Percentiles rank a stretch among this genome's conserved stretches.
Evolutionary conservation across 2,329 filamentous ascomycete genomes (phyloP).

Genomic region (Arthrobotrys entomopaga): DNA sequence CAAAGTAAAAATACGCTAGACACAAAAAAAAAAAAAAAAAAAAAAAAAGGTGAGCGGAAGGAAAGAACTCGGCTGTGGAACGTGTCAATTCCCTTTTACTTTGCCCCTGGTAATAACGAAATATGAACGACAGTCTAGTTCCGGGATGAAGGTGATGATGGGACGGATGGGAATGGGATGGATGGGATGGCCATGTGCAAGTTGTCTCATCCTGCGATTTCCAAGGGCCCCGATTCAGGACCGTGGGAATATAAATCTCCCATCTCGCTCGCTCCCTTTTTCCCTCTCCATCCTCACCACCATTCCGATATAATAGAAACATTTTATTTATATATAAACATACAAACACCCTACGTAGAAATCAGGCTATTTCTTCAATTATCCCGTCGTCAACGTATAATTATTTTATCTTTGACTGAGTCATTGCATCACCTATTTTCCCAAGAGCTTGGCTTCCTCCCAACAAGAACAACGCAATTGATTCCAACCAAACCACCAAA

Average conservation of each 20-base stretch:
- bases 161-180: no score
- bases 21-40: no score
- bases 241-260: constrained; percentile 50
- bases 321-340: constrained; percentile 3
- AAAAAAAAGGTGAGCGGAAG: constrained; percentile 5
- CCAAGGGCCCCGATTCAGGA: constrained; percentile 38
- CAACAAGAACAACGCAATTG: constrained; percentile 15
- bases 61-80: constrained; percentile 31
- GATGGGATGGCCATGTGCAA: not conserved
- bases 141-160: not conserved
- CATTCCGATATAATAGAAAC: constrained; percentile 8
- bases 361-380: not conserved
- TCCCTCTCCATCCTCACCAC: constrained; percentile 12
- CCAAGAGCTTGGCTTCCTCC: not conserved
- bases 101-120: constrained; percentile 21
- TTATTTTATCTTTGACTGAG: no score
- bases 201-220: constrained; percentile 23
- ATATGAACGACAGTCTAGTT: not conserved
- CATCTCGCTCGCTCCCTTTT: constrained; percentile 40
- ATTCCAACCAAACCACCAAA: no score
- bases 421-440: no score
- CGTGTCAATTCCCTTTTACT: constrained; percentile 21
- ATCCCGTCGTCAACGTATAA: no score
- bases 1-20: not conserved
- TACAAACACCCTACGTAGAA: constrained; percentile 2